These are phyloP conservation scores for Penicillium sp. DNA, from an alignment of 2,329 filamentous ascomycete species.

Conservation along the genomic window DNA sequence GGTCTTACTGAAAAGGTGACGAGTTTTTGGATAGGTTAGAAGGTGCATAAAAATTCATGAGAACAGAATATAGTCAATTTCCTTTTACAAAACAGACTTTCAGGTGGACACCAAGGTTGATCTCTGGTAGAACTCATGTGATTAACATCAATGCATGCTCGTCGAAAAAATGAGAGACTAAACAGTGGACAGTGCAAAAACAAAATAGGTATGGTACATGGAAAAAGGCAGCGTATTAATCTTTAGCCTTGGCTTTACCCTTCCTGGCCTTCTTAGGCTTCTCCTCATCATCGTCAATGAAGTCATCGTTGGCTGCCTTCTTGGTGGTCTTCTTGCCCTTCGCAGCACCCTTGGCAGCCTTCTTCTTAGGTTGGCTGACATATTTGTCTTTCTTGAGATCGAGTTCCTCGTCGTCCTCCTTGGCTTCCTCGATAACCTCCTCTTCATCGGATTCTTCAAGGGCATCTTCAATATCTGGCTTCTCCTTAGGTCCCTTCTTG, in stretches of 20 bases:
- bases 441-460: conserved; percentile 85
- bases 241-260: conserved; percentile 17
- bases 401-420: conserved; percentile 65
- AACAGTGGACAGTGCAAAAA: not conserved
- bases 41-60: not conserved
- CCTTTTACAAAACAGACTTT: not conserved
- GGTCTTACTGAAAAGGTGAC: not conserved
- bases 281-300: conserved; percentile 52
- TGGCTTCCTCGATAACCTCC: conserved; percentile 55
- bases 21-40: not conserved
- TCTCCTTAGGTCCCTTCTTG: conserved; percentile 69
- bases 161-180: not conserved
- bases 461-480: conserved; percentile 92
- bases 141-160: not conserved
- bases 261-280: conserved; percentile 53
- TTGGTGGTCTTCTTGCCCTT: conserved; percentile 41
- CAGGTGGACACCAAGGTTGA: not conserved
- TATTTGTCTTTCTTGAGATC: conserved; percentile 95
- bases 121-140: not conserved
- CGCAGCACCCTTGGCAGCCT: conserved; percentile 36
- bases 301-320: conserved; percentile 37
- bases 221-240: not conserved
- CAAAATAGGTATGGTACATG: not conserved
- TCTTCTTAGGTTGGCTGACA: conserved; percentile 76
- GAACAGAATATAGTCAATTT: not conserved